Evolutionary conservation across 192 early-diverging fungal genomes (phyloP), one percentile per base, ranked within the genome.

Genomic region (Coemansia sp.): DNA sequence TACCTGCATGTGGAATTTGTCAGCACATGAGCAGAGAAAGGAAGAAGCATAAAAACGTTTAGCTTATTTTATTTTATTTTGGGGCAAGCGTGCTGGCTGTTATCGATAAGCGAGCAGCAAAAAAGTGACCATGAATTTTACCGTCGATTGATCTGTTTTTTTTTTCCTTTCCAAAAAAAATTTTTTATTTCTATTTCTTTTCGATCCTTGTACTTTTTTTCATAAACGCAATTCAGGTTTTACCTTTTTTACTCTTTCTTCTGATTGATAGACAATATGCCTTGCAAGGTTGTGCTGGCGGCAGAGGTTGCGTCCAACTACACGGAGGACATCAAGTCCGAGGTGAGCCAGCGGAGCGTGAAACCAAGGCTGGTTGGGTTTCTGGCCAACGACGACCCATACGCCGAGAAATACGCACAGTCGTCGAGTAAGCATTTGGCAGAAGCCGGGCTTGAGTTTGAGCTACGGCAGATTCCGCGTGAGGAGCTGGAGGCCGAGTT

Each of bases 391-490:
- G 89, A 92, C 21, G 98, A 99, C 57, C 92, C 93, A 41, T 91
- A 96, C 36, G 91, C 92, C 11, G 83, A 75, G 32, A 99, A 93
- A 75, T 99, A 98, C 84, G 94, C 97, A 36, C 90, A 97, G 66
- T 97, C 95, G 90, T 97, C 96, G 13, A 91, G 87, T 67, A 97
- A 95, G 80, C 92, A 95, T 18, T 95, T 96, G 66, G 87, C 84
- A 19, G 95, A 95, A 60, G 90, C 90, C 10, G 98, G 98, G 16
- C 86, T 98, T 7, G 85, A 83, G 51, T 99, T 98, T 85, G 94
- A 98, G 76, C 88, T 98, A 40, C 88, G 95, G 32, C 87, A 91
- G 71, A 89, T 91, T 49, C 77, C 87, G 40, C 86, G 92, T 69
- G 91, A 91, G 41, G 90, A 93, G 41, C 88, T 99, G 21, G 95